Evolutionary conservation across 1,139 yeast genomes (phyloP), one percentile per base, ranked within the genome.

Genomic region (Spathaspora sp.): DNA sequence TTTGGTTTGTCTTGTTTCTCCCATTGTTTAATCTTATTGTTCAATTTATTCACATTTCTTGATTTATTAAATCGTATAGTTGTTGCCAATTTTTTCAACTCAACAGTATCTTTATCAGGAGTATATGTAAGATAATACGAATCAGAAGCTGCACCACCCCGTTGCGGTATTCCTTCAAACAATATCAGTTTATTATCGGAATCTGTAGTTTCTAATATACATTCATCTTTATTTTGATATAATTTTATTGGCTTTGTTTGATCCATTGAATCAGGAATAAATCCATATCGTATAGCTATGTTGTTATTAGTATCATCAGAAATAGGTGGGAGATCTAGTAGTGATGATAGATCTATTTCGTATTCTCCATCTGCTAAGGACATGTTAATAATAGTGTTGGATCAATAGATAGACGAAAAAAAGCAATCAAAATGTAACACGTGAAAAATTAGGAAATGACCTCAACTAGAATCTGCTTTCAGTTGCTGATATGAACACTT

Each of bases 221-320:
- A 61, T 44, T 66, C 67, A 44, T 64, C 66, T 41, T 64, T 67
- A 41, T 63, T 63, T 47, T 71, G 72, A 55, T 70, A 73, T 42
- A 73, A 55, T 18, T 58, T 63, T 40, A 73, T 55, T 2, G 72
- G 70, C 47, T 62, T 59, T 3, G 60, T 44, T 44, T 64, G 72
- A 52, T 73, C 77, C 73, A 74, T 65, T 34, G 74, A 65, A 44
- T 69, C 73, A 5, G 78, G 77, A n/a, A 71, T 62, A 47, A 69
- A 66, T 25, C 77, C 78, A 52, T 73, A 74, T 24, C 78, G 60
- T 29, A 74, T 57, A 8, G 76, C 78, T 38, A 73, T 56, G 43
- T 64, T 56, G 43, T 64, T 58, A 26, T 57, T 57, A 5, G 56
- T 53, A 11, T 56, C 59, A 34, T 45, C 46, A 11, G 38, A 27